Conservation (phyloP, 176 grass and related monocot species). For the Lolium multiflorum region DNA sequence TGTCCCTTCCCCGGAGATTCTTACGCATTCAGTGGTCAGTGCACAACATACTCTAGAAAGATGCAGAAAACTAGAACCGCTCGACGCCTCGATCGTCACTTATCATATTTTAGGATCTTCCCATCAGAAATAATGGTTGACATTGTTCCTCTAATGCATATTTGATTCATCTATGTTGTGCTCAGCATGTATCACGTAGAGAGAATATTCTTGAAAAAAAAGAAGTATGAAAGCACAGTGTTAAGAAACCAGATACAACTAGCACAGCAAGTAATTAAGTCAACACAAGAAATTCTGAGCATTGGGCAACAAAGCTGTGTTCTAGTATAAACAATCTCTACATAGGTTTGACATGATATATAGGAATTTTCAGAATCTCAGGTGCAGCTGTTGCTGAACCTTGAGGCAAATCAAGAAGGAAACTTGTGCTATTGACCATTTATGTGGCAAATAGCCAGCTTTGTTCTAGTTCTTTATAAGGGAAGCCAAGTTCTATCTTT, state of each 20-base stretch:
- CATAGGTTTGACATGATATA: constrained; percentile 22
- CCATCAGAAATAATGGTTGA: constrained; percentile 14
- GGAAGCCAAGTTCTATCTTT: constrained; percentile 45
- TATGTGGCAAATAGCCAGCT: constrained; percentile 12
- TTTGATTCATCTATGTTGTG: background rate
- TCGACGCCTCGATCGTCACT: background rate
- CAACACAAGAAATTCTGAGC: constrained; percentile 42
- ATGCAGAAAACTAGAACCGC: constrained; percentile 47
- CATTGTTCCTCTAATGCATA: background rate
- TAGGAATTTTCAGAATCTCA: constrained; percentile 13
- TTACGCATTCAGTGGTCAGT: constrained; percentile 30
- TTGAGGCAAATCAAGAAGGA: constrained; percentile 39
- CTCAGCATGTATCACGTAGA: background rate
- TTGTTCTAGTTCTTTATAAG: background rate
- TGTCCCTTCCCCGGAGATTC: constrained; percentile 33
- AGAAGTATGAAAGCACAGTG: background rate
- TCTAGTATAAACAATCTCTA: background rate
- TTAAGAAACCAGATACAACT: constrained; percentile 22
- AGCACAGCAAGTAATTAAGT: constrained; percentile 44
- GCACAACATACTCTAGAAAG: constrained; percentile 25
- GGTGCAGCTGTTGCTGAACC: constrained; percentile 38
- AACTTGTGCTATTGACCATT: constrained; percentile 40
- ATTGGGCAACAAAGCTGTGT: background rate
- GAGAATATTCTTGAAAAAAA: background rate
- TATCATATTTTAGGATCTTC: background rate